Base-by-base conservation (phyloP, 805 yeast species). In the Starmerella floricola region DNA sequence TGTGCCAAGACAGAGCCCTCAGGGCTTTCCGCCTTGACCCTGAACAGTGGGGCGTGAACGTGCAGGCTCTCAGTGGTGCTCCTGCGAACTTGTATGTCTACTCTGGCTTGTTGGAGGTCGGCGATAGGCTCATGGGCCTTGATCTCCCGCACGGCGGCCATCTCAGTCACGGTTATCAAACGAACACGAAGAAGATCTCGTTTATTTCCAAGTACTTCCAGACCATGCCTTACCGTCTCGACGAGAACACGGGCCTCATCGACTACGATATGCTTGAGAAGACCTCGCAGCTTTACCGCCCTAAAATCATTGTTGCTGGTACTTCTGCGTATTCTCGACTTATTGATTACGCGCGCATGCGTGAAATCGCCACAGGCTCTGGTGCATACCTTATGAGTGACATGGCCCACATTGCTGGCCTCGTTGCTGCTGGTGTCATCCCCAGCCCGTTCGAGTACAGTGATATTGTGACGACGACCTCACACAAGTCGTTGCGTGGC, bases 121-220 rank as follows among this genome's bases (percentile, higher is more conserved):
- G 86, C 52, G 97, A 86, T 58, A 76, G 97, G 63, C 65, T 88
- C 52, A 88, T 88, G 98, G 98, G 98, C 56, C 74, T 88, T 51
- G 97, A 88, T 63, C 74, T 88, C 60, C 97, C 98, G 47, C 96
- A 88, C 58, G 98, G 98, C 57, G 98, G 98, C 52, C 98, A 88
- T 63, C 74, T 88, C 62, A 82, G 94, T 33, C 98, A 88, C 62
- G 98, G 98, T 55, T 88, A 88, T 68, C 95, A 86, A 69, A 83
- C 95, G 41, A 78, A 80, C 48, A 67, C 82, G 49, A 79, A 87
- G 58, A 87, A 87, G 70, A 87, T 88, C 59, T 83, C 94, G 31
- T 83, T 75, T 59, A 78, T 88, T 53, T 86, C 96, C 41, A 88
- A 85, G 57, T 88, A 88, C 67, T 88, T 88, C 68, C 91, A 85